Conservation (phyloP, 2,329 filamentous ascomycete genomes). For the Celoporthe dispersa region DNA sequence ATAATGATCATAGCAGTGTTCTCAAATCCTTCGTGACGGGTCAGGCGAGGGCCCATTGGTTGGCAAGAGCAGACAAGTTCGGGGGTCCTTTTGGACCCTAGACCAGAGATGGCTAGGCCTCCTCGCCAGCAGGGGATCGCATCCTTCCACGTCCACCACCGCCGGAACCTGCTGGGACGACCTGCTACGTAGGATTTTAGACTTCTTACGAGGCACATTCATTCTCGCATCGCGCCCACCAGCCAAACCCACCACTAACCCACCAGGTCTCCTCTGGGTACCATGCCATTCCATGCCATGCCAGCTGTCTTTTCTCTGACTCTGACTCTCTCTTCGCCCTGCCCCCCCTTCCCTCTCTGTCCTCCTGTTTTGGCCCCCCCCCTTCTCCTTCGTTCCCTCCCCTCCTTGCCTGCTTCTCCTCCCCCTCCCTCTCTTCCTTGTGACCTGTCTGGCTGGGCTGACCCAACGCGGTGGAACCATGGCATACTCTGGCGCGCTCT, state of each 20-base stretch:
- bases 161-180: not conserved
- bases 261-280: not conserved
- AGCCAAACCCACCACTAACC: not conserved
- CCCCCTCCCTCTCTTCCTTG: not conserved
- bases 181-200: constrained; percentile 9
- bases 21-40: constrained; percentile 1
- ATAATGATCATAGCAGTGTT: not conserved
- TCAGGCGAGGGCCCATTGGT: not conserved
- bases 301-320: not conserved
- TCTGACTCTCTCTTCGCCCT: not conserved
- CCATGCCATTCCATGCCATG: constrained; percentile 2
- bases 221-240: not conserved
- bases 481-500: not conserved
- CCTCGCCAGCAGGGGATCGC: not conserved
- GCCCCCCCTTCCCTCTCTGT: not conserved
- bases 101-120: not conserved
- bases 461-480: not conserved
- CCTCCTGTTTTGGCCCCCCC: not conserved
- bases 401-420: not conserved
- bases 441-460: not conserved
- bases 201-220: not conserved
- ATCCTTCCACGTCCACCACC: not conserved
- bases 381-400: not conserved
- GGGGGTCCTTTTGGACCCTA: constrained; percentile 8
- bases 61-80: not conserved